These are phyloP conservation scores for Hordeum pubiflorum DNA, from an alignment of 202 grass and related monocot species.

Conservation along the genomic window DNA sequence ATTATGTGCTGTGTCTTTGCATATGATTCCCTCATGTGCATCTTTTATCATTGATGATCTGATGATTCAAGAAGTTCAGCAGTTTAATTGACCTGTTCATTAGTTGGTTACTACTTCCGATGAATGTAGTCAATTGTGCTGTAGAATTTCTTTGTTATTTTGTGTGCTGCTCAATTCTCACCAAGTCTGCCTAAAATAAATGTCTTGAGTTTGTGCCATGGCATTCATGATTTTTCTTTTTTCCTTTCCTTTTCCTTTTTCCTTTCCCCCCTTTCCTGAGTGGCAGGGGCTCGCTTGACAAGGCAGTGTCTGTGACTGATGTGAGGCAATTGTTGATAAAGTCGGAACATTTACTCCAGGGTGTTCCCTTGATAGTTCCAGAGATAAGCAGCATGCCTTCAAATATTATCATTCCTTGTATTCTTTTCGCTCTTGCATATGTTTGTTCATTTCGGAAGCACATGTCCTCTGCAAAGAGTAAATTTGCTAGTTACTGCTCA, in stretches of 20 bases:
- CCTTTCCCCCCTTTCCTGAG: constrained; percentile 18
- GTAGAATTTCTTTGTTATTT: constrained; percentile 4
- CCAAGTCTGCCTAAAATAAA: constrained; percentile 1
- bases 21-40: constrained; percentile 9
- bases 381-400: constrained; percentile 42
- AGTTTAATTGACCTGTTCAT: constrained; percentile 5
- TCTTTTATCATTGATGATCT: constrained; percentile 11
- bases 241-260: background rate
- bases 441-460: constrained; percentile 1
- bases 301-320: constrained; percentile 49
- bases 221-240: constrained; percentile 40
- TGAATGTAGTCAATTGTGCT: constrained; percentile 23
- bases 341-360: constrained; percentile 22
- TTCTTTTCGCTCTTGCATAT: background rate
- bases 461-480: constrained; percentile 3
- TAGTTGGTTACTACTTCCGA: background rate
- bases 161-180: constrained; percentile 25
- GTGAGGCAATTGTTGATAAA: constrained; percentile 32
- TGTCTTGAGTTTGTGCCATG: constrained; percentile 12
- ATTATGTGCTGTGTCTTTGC: constrained; percentile 2
- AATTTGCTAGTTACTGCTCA: constrained; percentile 20
- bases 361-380: constrained; percentile 32
- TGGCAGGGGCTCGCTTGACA: constrained; percentile 63
- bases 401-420: constrained; percentile 10
- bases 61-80: background rate